phyloP scores from a whole-genome alignment of 106 monocot genomes.

The Allium cepa region DNA sequence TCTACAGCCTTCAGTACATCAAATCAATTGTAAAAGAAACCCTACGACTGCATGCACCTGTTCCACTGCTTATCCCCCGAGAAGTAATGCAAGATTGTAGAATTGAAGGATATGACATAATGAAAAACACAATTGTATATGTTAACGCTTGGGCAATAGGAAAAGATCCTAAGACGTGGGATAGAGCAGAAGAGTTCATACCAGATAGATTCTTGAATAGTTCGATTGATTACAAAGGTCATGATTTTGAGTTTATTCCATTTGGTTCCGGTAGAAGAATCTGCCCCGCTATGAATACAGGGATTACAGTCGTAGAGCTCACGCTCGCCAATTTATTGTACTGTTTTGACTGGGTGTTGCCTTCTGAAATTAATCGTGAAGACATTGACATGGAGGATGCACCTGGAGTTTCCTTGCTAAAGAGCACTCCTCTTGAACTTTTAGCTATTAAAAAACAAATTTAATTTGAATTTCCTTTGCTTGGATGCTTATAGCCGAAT shows the following conservation, averaged over 20 bases:
- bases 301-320: background rate
- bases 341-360: constrained; percentile 1
- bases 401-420: background rate
- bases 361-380: background rate
- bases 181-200: constrained; percentile 5
- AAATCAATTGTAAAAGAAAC: constrained; percentile 5
- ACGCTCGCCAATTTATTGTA: background rate
- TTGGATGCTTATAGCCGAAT: too few species aligned
- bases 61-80: constrained; percentile 2
- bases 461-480: too few species aligned
- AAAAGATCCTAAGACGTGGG: constrained; percentile 5
- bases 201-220: constrained; percentile 8
- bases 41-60: background rate
- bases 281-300: background rate
- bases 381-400: background rate
- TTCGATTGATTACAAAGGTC: constrained; percentile 5
- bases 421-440: background rate
- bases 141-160: constrained; percentile 13
- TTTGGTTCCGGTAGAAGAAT: constrained; percentile 3
- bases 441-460: background rate
- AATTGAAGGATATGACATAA: background rate
- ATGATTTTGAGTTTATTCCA: constrained; percentile 1
- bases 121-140: background rate
- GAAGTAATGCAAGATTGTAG: background rate
- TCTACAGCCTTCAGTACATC: background rate